Evolutionary conservation across 2,329 filamentous ascomycete species (phyloP), one percentile per base, ranked within the genome.

Genomic region (Ascochyta pisi): DNA sequence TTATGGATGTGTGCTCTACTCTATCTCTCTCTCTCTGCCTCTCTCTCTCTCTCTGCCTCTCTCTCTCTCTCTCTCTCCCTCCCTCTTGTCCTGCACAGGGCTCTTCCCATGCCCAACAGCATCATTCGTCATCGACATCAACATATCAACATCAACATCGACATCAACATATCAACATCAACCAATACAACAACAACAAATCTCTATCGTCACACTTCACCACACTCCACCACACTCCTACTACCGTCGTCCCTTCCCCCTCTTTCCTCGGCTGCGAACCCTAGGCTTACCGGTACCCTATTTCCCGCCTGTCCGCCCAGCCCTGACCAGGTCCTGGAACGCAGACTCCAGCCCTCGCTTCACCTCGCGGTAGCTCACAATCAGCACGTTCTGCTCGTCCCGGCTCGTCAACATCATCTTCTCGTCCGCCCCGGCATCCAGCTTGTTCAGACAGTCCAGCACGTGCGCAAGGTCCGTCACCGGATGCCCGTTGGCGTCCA

Each of bases 391-490:
- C 76, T 96, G 90, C 70, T 96, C 91, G 75, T 99, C 94, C 52
- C 94, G 86, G 74, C 90, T 96, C 23, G 92, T 89, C 49, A 99
- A 79, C 63, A 89, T 89, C 45, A 99, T 85, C 75, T 87, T 90
- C 76, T 99, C 95, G 24, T 96, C 92, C 2, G 86, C 86, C 0
- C 93, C 95, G 0, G 92, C 91, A 76, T 99, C 95, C 49, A 99
- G 81, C 74, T 96, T 97, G 78, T 96, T 97, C 64, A 99, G 78
- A 70, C 89, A 94, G 24, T 84, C 85, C 41, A 99, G 76, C 61
- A 98, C 91, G 77, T 98, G 93, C 3, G 90, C 94, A 54, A 97
- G 81, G 71, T 97, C 91, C 5, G 96, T 82, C 1, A 93, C 89
- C 0, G 95, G 90, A 49, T 90, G 89, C 13, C 92, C 92, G 54